phyloP scores from a whole-genome alignment of 2,329 filamentous ascomycete genomes.

The Ophiocordyceps robertsii region DNA sequence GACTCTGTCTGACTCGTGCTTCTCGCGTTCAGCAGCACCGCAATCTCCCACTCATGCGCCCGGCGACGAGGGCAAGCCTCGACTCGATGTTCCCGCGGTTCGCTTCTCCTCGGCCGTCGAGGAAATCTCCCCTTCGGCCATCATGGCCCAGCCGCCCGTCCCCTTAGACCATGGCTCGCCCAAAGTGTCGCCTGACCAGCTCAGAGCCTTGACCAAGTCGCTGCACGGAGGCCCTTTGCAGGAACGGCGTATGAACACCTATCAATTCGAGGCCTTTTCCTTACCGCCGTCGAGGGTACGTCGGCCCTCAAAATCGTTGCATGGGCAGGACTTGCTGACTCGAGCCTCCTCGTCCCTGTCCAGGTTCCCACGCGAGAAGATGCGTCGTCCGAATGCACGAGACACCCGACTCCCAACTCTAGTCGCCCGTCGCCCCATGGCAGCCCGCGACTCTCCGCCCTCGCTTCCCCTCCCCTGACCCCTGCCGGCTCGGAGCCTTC shows the following conservation, averaged over 20 bases:
- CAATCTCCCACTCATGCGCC: neutral
- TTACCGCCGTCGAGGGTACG: slow-evolving; percentile 72
- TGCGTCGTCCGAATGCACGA: slow-evolving; percentile 45
- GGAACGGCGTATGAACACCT: slow-evolving; percentile 71
- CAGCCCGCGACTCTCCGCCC: slow-evolving; percentile 53
- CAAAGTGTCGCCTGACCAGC: slow-evolving; percentile 44
- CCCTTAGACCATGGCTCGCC: slow-evolving; percentile 17
- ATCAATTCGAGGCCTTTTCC: slow-evolving; percentile 82
- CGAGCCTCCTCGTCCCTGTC: neutral
- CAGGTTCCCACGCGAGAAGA: slow-evolving; percentile 49
- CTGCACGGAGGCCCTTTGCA: slow-evolving; percentile 67
- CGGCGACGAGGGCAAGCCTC: slow-evolving; percentile 7
- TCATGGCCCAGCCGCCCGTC: slow-evolving; percentile 19
- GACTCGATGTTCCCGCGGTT: slow-evolving; percentile 34
- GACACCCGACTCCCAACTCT: slow-evolving; percentile 50
- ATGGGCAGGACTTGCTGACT: neutral
- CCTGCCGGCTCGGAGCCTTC: slow-evolving; percentile 56
- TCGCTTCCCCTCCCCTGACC: slow-evolving; percentile 82
- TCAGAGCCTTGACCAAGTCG: slow-evolving; percentile 58
- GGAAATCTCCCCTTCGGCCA: slow-evolving; percentile 44
- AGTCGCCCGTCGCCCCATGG: slow-evolving; percentile 51
- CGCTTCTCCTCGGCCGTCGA: slow-evolving; percentile 60
- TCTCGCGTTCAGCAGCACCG: neutral
- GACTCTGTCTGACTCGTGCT: neutral
- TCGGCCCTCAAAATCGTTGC: slow-evolving; percentile 9